Evolutionary conservation across 2,329 filamentous ascomycete genomes (phyloP), one percentile per base, ranked within the genome.

Genomic region (Penicillium vulpinum): DNA sequence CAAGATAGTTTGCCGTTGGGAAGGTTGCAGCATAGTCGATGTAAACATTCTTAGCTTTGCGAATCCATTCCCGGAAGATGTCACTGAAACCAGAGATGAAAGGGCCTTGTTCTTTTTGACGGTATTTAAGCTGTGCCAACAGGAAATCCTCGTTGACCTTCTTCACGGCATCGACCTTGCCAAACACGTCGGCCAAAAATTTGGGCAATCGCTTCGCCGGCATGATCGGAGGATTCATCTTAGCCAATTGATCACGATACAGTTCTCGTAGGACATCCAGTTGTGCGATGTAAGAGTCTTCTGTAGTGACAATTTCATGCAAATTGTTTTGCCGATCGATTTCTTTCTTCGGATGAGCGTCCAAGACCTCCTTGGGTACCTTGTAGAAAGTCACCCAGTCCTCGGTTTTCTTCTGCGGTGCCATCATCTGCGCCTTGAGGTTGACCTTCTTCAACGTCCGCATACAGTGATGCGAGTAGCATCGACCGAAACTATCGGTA

Each of bases 61-160:
- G 86, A 60, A 97, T 96, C 94, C 94, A 99, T 77, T 99, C 94
- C 57, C 94, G 83, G 80, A 99, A 97, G 48, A 99, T 91, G 69
- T 97, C 94, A 71, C 92, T 97, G 76, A 97, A 97, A 3, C 94
- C 94, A 13, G 85, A 82, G 57, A 99, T 88, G 87, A 92, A 99
- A 0, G 94, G 94, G 0, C 94, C 94, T 77, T 99, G 93, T 71
- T 97, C 94, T 68, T 94, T 90, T 73, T 99, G 94, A 26, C 94
- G 87, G 72, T 97, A 99, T 70, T 97, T 97, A 67, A 99, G 84
- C 73, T 97, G 93, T 2, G 93, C 89, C 24, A 99, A 79, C 21
- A 99, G 83, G 72, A 94, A 88, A 61, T 97, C 92, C 73, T 95
- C 94, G 74, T 97, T 97, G 66, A 92, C 91, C 63, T 88, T 86